Base-by-base conservation (phyloP, 306 rosid genomes). In the Cicer yamashitae region DNA sequence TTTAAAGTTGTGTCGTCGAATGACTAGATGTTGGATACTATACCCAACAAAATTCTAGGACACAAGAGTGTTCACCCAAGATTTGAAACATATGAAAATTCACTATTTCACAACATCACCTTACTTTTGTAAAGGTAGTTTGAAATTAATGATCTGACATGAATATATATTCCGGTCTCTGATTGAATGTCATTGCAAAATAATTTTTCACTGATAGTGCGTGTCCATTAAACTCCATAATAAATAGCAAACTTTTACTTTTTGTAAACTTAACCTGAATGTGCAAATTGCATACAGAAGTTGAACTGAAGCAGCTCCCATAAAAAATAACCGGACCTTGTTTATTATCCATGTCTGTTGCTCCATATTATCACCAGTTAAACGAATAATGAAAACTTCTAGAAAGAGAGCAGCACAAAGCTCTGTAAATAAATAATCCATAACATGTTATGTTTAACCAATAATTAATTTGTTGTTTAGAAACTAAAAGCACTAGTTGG, bases 221-320 rank as follows among this genome's bases (percentile, higher is more conserved):
- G 2, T 20, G 2, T 20, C 22, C 22, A 20, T 20, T 20, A 20
- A 20, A 20, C 22, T 20, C 2, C 0, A 20, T 20, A 20, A 20
- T 20, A 34, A 20, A 13, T 53, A 45, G 7, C 43, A 4, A 62
- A 68, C 8, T 48, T 48, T 61, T 10, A 13, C 8, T 48, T 34
- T 38, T 45, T 52, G 14, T 34, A 7, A 3, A 63, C 76, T 13
- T 82, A 20, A 87, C 96, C 91, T 89, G 90, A 77, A 88, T 45
- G 93, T 93, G 86, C 62, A 90, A 72, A 93, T 91, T 25, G 93
- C 87, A 67, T 87, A 86, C 45, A 89, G 77, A 65, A 93, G 77
- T 78, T 82, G 86, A 79, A 58, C 67, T 8, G 76, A 82, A 73
- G 91, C 87, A 13, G 57, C 72, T n/a, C 81, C 59, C 73, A 81